Percentiles rank a stretch among this genome's conserved stretches.
Conservation (phyloP, 768 basidiomycete species). For the Chalciporus sphaerocephalus region DNA sequence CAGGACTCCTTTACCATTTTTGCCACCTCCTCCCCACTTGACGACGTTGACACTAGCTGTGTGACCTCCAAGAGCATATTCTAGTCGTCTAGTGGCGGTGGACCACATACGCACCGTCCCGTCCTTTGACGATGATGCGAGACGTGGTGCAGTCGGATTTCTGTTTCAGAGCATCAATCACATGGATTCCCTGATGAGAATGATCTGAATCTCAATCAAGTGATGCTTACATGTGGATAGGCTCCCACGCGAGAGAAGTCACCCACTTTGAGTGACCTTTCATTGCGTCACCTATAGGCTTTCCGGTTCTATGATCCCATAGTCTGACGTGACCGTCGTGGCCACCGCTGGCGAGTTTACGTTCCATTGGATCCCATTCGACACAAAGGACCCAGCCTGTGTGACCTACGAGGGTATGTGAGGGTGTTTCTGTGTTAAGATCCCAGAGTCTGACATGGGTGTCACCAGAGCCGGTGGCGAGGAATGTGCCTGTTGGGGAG, state of each 20-base stretch:
- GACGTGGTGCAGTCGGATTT: slow-evolving; percentile 71
- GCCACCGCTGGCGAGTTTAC: slow-evolving; percentile 87
- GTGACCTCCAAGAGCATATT: slow-evolving; percentile 89
- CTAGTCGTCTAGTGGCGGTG: slow-evolving; percentile 59
- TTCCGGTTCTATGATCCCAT: slow-evolving; percentile 93
- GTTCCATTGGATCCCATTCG: slow-evolving; percentile 94
- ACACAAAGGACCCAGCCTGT: slow-evolving; percentile 96
- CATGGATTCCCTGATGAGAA: slow-evolving; percentile 3
- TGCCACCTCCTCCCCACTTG: slow-evolving; percentile 89
- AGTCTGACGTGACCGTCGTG: slow-evolving; percentile 90
- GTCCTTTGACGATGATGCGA: slow-evolving; percentile 96
- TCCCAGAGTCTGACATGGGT: slow-evolving; percentile 93
- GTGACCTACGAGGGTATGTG: slow-evolving; percentile 82
- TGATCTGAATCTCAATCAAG: not conserved
- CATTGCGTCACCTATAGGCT: slow-evolving; percentile 81
- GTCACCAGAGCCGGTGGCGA: slow-evolving; percentile 95
- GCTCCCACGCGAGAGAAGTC: slow-evolving; percentile 93
- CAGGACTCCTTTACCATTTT: slow-evolving; percentile 60
- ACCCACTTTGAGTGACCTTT: slow-evolving; percentile 97
- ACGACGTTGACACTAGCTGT: slow-evolving; percentile 93
- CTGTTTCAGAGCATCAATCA: slow-evolving; percentile 35
- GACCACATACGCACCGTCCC: slow-evolving; percentile 96
- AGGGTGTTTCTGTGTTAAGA: slow-evolving; percentile 87
- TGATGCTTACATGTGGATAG: slow-evolving; percentile 74
- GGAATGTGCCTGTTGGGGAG: slow-evolving; percentile 85